Evolutionary conservation across 495 filamentous ascomycete genomes (phyloP).

Genomic region (Aspergillus mulundensis): DNA sequence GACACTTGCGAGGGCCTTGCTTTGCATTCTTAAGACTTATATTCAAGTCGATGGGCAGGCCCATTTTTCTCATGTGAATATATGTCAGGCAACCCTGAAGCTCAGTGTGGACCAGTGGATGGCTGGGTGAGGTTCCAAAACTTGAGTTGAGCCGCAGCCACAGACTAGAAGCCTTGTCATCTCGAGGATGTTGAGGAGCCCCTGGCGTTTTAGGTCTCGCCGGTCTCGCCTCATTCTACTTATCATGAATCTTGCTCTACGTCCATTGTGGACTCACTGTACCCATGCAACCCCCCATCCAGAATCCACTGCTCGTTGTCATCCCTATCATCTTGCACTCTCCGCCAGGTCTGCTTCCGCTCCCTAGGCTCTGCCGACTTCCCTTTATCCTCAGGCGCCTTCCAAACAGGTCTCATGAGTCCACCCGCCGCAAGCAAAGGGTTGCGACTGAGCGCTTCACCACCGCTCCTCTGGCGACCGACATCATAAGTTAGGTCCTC

Average conservation of each 20-base stretch:
- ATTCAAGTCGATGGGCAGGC: background rate
- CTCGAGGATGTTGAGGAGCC: too few relatives aligned
- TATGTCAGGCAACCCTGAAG: too few relatives aligned
- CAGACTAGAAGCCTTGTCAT: too few relatives aligned
- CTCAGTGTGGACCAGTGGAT: too few relatives aligned
- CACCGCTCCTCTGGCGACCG: constrained; percentile 21
- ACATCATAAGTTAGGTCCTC: constrained; percentile 21
- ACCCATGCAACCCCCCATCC: constrained; percentile 73
- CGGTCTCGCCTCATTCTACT: background rate
- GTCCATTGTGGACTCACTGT: constrained; percentile 2
- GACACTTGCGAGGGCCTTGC: background rate
- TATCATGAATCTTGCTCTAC: background rate
- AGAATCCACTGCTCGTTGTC: constrained; percentile 92
- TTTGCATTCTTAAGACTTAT: background rate
- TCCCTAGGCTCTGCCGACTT: constrained; percentile 39
- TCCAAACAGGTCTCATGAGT: constrained; percentile 76
- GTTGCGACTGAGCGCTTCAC: constrained; percentile 75
- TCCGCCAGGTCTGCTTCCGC: constrained; percentile 64
- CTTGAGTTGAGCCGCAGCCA: too few relatives aligned
- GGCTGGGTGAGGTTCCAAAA: too few relatives aligned
- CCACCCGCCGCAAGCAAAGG: constrained; percentile 67
- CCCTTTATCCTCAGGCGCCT: constrained; percentile 41
- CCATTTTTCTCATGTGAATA: too few relatives aligned
- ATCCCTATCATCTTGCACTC: constrained; percentile 86
- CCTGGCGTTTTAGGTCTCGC: too few relatives aligned